Percentiles rank a stretch among this genome's conserved stretches.
These are phyloP conservation scores for Lobosporangium transversale DNA, from an alignment of 192 early-diverging fungal genomes.

Conservation along the genomic window DNA sequence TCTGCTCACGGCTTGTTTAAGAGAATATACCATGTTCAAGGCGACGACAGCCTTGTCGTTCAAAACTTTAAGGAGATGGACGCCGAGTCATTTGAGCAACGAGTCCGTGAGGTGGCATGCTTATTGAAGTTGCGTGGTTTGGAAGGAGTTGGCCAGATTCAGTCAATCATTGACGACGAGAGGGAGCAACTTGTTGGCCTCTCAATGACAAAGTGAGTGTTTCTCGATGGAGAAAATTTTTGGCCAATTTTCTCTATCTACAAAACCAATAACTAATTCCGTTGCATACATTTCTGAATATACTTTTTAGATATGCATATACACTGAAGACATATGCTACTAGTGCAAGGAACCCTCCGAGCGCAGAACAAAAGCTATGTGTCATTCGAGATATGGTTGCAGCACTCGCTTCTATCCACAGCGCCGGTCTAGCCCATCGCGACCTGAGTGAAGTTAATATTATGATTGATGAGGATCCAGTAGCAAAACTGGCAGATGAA, in stretches of 20 bases:
- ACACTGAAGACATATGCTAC: slow-evolving; percentile 67
- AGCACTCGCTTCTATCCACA: slow-evolving; percentile 61
- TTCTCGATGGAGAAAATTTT: background rate
- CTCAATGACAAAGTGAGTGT: slow-evolving; percentile 64
- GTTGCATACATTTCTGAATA: no score
- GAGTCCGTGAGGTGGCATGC: slow-evolving; percentile 65
- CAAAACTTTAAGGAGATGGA: slow-evolving; percentile 70
- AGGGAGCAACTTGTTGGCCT: slow-evolving; percentile 64
- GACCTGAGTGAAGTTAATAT: slow-evolving; percentile 71
- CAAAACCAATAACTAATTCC: no score
- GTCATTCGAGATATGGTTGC: slow-evolving; percentile 63
- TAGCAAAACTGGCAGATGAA: slow-evolving; percentile 52
- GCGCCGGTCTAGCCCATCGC: slow-evolving; percentile 64
- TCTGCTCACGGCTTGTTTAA: slow-evolving; percentile 66
- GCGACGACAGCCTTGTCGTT: slow-evolving; percentile 55
- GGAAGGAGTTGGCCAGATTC: slow-evolving; percentile 64
- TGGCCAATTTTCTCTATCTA: background rate
- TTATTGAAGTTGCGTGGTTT: slow-evolving; percentile 56
- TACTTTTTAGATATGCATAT: slow-evolving; percentile 55
- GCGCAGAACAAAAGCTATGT: slow-evolving; percentile 63
- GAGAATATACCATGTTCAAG: slow-evolving; percentile 62
- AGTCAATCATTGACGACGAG: slow-evolving; percentile 59
- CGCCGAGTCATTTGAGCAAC: slow-evolving; percentile 57
- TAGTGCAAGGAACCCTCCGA: slow-evolving; percentile 58
- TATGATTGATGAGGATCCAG: slow-evolving; percentile 61